These are phyloP conservation scores for Rusavskia elegans DNA, from an alignment of 495 filamentous ascomycete genomes.

Conservation along the genomic window DNA sequence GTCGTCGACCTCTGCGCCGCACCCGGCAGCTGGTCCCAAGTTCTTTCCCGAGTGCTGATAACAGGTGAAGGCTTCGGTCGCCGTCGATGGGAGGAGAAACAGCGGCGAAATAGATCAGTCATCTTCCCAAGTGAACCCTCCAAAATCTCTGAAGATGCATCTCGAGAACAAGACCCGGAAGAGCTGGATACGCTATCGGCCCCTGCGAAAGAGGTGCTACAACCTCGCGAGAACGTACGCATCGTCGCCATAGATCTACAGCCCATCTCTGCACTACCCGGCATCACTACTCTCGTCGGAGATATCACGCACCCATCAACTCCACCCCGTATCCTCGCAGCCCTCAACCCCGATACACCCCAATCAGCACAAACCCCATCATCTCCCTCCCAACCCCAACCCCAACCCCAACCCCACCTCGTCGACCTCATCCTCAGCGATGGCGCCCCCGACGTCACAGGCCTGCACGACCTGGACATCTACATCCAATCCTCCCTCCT, in stretches of 20 bases:
- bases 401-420: slow-evolving; percentile 36
- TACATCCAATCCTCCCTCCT: slow-evolving; percentile 94
- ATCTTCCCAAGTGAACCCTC: slow-evolving; percentile 14
- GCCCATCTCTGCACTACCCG: slow-evolving; percentile 82
- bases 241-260: slow-evolving; percentile 94
- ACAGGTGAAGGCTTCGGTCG: slow-evolving; percentile 82
- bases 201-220: slow-evolving; percentile 15
- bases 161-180: slow-evolving; percentile 15
- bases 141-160: neutral
- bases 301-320: slow-evolving; percentile 97
- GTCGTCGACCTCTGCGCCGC: slow-evolving; percentile 95
- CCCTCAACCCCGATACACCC: slow-evolving; percentile 60
- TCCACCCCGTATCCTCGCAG: slow-evolving; percentile 69
- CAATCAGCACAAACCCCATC: slow-evolving; percentile 24
- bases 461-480: slow-evolving; percentile 91
- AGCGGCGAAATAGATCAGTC: slow-evolving; percentile 36
- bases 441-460: slow-evolving; percentile 91
- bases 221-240: slow-evolving; percentile 60
- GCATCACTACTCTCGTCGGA: slow-evolving; percentile 78
- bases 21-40: slow-evolving; percentile 92
- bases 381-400: slow-evolving; percentile 37
- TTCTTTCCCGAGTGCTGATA: slow-evolving; percentile 80
- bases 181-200: slow-evolving; percentile 12
- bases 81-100: slow-evolving; percentile 69
- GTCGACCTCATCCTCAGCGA: slow-evolving; percentile 90